phyloP scores from a whole-genome alignment of 176 grass and related monocot genomes.

The Cymbopogon citratus region DNA sequence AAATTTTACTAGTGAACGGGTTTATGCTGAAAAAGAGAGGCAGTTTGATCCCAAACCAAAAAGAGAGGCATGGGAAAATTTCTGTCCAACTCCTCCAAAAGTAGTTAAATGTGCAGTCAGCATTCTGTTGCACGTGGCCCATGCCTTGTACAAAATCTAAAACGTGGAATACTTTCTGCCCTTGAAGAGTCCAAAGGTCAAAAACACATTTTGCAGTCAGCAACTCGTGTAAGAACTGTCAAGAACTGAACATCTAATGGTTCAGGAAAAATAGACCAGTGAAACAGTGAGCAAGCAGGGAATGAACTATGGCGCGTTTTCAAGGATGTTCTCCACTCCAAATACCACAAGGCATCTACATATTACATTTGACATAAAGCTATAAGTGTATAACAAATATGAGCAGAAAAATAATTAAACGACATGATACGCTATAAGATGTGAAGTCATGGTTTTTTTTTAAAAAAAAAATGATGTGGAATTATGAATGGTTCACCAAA shows the following conservation, averaged over 20 bases:
- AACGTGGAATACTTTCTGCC: constrained; percentile 29
- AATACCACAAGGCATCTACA: background rate
- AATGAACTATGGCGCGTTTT: background rate
- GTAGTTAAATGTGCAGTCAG: constrained; percentile 17
- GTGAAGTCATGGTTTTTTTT: background rate
- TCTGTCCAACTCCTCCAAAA: constrained; percentile 13
- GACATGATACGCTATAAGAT: background rate
- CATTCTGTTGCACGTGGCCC: constrained; percentile 30
- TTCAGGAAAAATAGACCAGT: constrained; percentile 6
- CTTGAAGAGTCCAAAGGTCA: constrained; percentile 11
- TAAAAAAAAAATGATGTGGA: background rate
- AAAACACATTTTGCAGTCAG: constrained; percentile 18
- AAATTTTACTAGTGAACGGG: background rate
- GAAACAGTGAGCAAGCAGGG: background rate
- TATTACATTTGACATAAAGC: background rate
- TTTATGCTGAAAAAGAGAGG: background rate
- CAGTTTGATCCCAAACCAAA: constrained; percentile 1
- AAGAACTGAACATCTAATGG: background rate
- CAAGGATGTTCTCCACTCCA: background rate
- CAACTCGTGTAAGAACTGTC: background rate
- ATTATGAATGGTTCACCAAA: constrained; percentile 3
- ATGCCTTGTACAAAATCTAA: constrained; percentile 31
- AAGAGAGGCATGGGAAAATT: constrained; percentile 22
- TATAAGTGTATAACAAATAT: background rate
- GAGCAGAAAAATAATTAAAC: background rate